phyloP scores from a whole-genome alignment of 2,329 filamentous ascomycete species.

The Xylaria sp. region DNA sequence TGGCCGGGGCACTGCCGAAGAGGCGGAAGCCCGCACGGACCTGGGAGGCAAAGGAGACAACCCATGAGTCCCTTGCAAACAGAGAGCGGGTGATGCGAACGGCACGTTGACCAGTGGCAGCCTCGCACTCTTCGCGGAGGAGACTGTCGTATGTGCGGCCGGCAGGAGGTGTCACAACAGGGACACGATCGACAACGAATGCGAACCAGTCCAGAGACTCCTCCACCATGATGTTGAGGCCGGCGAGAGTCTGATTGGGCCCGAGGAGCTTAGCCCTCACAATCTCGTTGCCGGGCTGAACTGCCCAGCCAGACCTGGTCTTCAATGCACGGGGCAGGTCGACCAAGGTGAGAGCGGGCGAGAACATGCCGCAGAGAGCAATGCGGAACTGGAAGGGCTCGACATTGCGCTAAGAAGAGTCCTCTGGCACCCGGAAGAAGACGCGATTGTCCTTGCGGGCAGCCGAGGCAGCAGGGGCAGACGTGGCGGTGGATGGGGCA shows the following conservation, averaged over 20 bases:
- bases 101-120: background rate
- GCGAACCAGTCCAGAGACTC: background rate
- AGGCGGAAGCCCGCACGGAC: background rate
- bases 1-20: background rate
- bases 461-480: background rate
- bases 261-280: background rate
- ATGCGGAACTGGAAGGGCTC: background rate
- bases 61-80: background rate
- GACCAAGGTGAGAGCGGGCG: background rate
- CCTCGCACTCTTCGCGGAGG: too few species aligned
- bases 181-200: background rate
- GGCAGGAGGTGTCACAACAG: background rate
- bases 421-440: background rate
- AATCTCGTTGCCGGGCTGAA: background rate
- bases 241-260: background rate
- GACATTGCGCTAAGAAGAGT: background rate
- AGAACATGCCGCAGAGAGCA: background rate
- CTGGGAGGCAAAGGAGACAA: background rate
- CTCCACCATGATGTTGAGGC: too few species aligned
- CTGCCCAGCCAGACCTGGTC: background rate
- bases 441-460: background rate
- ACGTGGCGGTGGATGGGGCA: too few species aligned
- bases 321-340: background rate
- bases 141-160: too few species aligned
- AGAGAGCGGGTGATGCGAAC: background rate